Conservation (phyloP, 2,329 filamentous ascomycete species). For the Colletotrichum camelliae region DNA sequence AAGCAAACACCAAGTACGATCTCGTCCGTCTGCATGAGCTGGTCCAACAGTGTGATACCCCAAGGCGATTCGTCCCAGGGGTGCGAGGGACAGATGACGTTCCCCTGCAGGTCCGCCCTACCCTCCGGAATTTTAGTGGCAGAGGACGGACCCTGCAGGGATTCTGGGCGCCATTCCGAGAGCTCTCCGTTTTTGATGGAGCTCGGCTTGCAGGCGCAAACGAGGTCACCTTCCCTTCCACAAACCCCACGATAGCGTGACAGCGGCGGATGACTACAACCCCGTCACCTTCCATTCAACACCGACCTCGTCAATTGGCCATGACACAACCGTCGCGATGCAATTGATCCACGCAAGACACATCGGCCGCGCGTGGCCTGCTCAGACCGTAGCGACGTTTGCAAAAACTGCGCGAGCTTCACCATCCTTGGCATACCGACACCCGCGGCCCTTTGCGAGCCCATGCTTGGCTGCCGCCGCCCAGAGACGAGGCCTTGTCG, state of each 20-base stretch:
- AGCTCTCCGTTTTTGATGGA: slow-evolving; percentile 18
- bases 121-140: background rate
- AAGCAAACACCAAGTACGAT: background rate
- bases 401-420: background rate
- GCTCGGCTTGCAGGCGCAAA: slow-evolving; percentile 12
- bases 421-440: background rate
- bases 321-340: slow-evolving; percentile 30
- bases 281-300: background rate
- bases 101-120: slow-evolving; percentile 18
- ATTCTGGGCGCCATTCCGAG: slow-evolving; percentile 2
- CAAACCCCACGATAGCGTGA: background rate
- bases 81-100: slow-evolving; percentile 18
- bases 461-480: background rate
- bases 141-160: slow-evolving; percentile 13
- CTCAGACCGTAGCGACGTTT: background rate
- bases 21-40: background rate
- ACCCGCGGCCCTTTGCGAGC: background rate
- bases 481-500: slow-evolving; percentile 43
- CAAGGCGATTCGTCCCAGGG: slow-evolving; percentile 9
- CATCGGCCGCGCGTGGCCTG: slow-evolving; percentile 24
- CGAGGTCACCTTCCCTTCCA: background rate
- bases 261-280: background rate
- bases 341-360: slow-evolving; percentile 31
- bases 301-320: background rate
- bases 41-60: slow-evolving; percentile 1